Base-by-base conservation (phyloP, 2,329 filamentous ascomycete species). In the Trichoderma afroharzianum region DNA sequence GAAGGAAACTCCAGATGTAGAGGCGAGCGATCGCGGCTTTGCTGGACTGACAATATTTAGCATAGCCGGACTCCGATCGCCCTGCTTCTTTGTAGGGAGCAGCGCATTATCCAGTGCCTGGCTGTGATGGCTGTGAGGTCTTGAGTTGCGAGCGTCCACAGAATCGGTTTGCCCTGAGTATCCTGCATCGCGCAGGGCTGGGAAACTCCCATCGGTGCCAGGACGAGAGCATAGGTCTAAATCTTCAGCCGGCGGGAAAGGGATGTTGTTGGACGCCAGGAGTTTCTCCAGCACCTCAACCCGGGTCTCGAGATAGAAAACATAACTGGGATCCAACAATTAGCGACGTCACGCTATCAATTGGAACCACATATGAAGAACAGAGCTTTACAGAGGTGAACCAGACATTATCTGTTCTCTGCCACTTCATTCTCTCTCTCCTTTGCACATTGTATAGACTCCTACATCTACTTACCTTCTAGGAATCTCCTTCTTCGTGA, bases 401-500 rank as follows among this genome's bases (percentile, higher is more conserved):
- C 43, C 6, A 53, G 55, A 7, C n/a, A 24, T n/a, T 5, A 18
- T 1, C n/a, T 21, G n/a, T 33, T 32, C 43, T 53, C 28, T 24
- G 28, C 43, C 18, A 39, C 18, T 11, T 53, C 14, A 7, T n/a
- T n/a, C 24, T 14, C 26, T 61, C 33, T 11, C 4, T 47, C 39
- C 50, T 24, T 21, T 6, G 6, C 24, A 8, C 8, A 11, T 43
- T 18, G 1, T n/a, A 1, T 30, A 30, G 7, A 2, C 15, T 11
- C 33, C 2, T 2, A 6, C 91, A 59, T 53, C 58, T 72, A 92
- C 92, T 83, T 91, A 97, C 85, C 91, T 94, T 82, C 95, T 89
- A 63, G 95, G 95, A 72, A 98, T 97, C 82, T 98, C 94, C 79
- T 93, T 91, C 86, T 98, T 98, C 28, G 94, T 97, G 78, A 98